A percentile compares a stretch with the other conserved stretches of the same genome.
phyloP scores from a whole-genome alignment of 768 basidiomycete genomes.

The Agaricus sinodeliciosus region DNA sequence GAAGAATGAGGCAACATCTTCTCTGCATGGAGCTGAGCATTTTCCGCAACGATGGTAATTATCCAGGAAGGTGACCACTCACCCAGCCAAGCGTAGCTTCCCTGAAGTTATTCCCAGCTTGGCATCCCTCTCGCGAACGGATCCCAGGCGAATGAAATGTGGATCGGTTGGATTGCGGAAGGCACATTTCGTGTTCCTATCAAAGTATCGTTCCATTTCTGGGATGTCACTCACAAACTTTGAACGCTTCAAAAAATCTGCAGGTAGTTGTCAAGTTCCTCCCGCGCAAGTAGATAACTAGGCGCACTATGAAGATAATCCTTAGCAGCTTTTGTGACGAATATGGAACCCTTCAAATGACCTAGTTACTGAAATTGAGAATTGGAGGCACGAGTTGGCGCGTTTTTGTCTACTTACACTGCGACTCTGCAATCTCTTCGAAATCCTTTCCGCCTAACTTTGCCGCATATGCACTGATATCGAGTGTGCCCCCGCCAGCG shows the following conservation, averaged over 20 bases:
- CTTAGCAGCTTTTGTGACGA: constrained; percentile 33
- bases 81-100: constrained; percentile 34
- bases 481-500: constrained; percentile 55
- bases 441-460: constrained; percentile 21
- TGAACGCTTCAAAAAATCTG: constrained; percentile 31
- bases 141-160: constrained; percentile 37
- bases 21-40: background rate
- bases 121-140: constrained; percentile 28
- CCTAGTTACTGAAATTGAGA: constrained; percentile 19
- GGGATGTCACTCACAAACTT: constrained; percentile 30
- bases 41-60: too few species aligned
- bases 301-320: constrained; percentile 26
- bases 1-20: constrained; percentile 19
- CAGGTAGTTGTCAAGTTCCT: background rate
- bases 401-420: constrained; percentile 23
- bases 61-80: background rate
- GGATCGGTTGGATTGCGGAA: constrained; percentile 29
- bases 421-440: constrained; percentile 36
- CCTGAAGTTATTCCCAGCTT: constrained; percentile 32
- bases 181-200: constrained; percentile 34
- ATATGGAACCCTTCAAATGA: constrained; percentile 39
- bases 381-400: too few species aligned
- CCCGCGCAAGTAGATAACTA: too few species aligned
- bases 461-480: constrained; percentile 42
- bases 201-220: constrained; percentile 33